These are phyloP conservation scores for Salvia splendens DNA, from an alignment of 257 asterid genomes.

Conservation along the genomic window DNA sequence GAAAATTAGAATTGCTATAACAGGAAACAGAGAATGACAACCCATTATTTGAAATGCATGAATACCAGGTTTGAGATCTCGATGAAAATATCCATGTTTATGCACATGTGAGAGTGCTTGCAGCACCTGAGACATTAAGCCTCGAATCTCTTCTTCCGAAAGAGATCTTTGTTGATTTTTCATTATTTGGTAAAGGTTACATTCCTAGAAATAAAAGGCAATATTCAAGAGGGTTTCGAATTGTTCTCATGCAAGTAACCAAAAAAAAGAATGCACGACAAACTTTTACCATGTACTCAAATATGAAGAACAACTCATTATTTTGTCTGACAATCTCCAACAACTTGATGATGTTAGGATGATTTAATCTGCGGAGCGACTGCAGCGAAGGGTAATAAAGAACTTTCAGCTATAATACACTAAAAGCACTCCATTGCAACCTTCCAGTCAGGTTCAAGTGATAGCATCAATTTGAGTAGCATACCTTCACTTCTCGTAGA, in stretches of 20 bases:
- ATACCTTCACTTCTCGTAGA: conserved; percentile 85
- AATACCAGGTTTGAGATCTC: conserved; percentile 97
- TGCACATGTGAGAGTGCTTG: conserved; percentile 85
- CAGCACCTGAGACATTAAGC: conserved; percentile 76
- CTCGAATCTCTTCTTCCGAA: conserved; percentile 75
- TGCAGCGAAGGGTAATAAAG: conserved; percentile 26
- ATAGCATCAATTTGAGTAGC: conserved; percentile 12
- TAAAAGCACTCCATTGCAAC: background rate
- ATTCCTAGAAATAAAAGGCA: conserved; percentile 51
- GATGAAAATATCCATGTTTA: conserved; percentile 74
- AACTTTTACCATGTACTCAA: conserved; percentile 81
- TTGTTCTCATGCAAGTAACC: background rate
- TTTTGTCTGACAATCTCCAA: conserved; percentile 86
- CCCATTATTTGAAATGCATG: background rate
- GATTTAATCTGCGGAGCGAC: conserved; percentile 81
- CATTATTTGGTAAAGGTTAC: conserved; percentile 76
- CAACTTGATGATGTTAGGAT: conserved; percentile 82
- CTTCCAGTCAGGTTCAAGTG: too few species aligned
- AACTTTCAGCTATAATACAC: conserved; percentile 12
- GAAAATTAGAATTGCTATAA: background rate
- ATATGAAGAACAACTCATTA: conserved; percentile 88
- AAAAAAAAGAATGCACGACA: background rate
- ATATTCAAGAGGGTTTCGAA: conserved; percentile 14
- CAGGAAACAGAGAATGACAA: too few species aligned
- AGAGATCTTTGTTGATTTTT: conserved; percentile 59